Percentiles rank a stretch among this genome's conserved stretches.
phyloP scores from a whole-genome alignment of 208 protist species.

The Wallacemonas collosoma region DNA sequence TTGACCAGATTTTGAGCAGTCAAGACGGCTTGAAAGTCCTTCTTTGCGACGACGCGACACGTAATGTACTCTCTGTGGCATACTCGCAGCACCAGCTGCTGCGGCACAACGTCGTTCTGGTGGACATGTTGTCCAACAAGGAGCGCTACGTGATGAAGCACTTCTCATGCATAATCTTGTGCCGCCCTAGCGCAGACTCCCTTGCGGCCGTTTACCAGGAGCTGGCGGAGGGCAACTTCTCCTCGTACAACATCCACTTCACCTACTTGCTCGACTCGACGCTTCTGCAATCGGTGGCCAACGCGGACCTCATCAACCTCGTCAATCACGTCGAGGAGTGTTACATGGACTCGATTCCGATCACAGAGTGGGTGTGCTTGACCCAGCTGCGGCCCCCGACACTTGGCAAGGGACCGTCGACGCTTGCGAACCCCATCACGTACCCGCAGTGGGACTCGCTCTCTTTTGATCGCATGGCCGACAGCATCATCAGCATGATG shows the following conservation, averaged over 20 bases:
- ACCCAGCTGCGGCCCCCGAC: conserved; percentile 56
- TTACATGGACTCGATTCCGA: conserved; percentile 94
- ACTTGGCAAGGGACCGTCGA: conserved; percentile 36
- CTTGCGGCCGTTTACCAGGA: conserved; percentile 88
- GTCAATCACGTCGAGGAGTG: conserved; percentile 93
- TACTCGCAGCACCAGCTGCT: conserved; percentile 97
- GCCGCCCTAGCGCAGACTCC: conserved; percentile 90
- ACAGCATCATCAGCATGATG: conserved; percentile 82
- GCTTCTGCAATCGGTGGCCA: conserved; percentile 92
- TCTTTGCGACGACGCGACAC: conserved; percentile 95
- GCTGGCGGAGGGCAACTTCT: conserved; percentile 91
- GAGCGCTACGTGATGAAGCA: conserved; percentile 94
- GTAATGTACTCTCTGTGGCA: conserved; percentile 93
- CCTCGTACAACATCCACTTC: conserved; percentile 90
- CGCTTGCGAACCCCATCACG: conserved; percentile 75
- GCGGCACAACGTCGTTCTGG: conserved; percentile 97
- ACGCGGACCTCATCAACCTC: conserved; percentile 94
- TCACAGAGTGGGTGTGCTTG: conserved; percentile 84
- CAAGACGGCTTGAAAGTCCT: conserved; percentile 93
- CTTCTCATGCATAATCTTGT: conserved; percentile 91
- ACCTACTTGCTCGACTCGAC: conserved; percentile 87
- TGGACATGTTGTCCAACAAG: conserved; percentile 92
- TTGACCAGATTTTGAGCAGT: conserved; percentile 60
- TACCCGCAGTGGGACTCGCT: conserved; percentile 71
- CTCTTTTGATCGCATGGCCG: conserved; percentile 66